These are phyloP conservation scores for Microbotryum silenes-acaulis DNA, from an alignment of 1,284 basidiomycete genomes.

Conservation along the genomic window DNA sequence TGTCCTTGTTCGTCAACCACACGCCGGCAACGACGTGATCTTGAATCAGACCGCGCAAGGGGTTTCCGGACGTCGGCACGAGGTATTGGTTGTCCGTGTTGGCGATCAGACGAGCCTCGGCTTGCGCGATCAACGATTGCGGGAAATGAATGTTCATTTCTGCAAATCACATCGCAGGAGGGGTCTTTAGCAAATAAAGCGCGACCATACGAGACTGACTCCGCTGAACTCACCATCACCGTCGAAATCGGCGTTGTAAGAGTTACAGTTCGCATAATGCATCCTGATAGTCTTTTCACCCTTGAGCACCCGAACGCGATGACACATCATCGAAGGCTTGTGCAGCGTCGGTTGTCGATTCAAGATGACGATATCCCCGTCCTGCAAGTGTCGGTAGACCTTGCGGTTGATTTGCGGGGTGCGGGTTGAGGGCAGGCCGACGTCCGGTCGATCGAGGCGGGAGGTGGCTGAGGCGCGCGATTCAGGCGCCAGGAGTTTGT, in stretches of 20 bases:
- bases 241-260: conserved; percentile 99
- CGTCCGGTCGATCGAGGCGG: conserved; percentile 43
- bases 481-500: conserved; percentile 80
- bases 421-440: conserved; percentile 37
- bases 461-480: conserved; percentile 9
- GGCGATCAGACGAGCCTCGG: conserved; percentile 87
- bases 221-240: conserved; percentile 67
- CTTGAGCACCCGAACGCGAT: conserved; percentile 81
- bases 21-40: conserved; percentile 98
- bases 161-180: conserved; percentile 36
- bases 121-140: conserved; percentile 86
- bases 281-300: conserved; percentile 99
- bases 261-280: conserved; percentile 99
- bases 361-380: conserved; percentile 92
- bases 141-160: conserved; percentile 99
- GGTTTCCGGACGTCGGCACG: conserved; percentile 95
- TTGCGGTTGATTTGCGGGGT: conserved; percentile 74
- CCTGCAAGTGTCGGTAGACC: conserved; percentile 87
- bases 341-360: conserved; percentile 98
- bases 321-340: conserved; percentile 99
- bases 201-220: not conserved
- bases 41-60: conserved; percentile 94
- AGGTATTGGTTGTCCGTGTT: conserved; percentile 99
- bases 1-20: conserved; percentile 96
- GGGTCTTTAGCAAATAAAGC: not conserved